These are phyloP conservation scores for Centrapalus pauciflorus DNA, from an alignment of 129 eudicot species.

Conservation along the genomic window DNA sequence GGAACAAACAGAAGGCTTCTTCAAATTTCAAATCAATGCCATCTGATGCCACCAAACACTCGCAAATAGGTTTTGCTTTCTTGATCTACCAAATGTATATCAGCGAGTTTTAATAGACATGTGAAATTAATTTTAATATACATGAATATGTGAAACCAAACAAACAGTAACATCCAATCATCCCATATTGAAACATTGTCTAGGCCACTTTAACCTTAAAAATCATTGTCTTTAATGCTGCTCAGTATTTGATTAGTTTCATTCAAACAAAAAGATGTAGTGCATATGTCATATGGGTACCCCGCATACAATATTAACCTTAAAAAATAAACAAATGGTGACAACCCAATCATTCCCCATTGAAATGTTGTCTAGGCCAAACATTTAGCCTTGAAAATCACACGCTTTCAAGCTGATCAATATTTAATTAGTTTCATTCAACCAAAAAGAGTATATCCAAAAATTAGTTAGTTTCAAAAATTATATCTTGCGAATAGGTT, in stretches of 20 bases:
- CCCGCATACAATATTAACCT: too few relatives aligned
- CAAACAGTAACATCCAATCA: neutral
- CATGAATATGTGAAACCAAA: too few relatives aligned
- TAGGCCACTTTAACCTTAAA: too few relatives aligned
- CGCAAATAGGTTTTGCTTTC: conserved; percentile 68
- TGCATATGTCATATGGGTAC: neutral
- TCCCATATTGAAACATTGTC: too few relatives aligned
- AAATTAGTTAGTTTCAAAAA: too few relatives aligned
- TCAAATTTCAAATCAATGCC: conserved; percentile 85
- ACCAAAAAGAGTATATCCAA: neutral
- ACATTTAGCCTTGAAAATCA: neutral
- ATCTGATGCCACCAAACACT: conserved; percentile 79
- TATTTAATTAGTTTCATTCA: neutral
- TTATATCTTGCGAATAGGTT: too few relatives aligned
- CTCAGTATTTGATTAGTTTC: too few relatives aligned
- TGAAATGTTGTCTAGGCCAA: neutral
- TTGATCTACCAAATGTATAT: conserved; percentile 44
- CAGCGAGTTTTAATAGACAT: neutral
- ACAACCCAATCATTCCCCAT: too few relatives aligned
- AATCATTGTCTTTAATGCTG: too few relatives aligned
- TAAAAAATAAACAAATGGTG: too few relatives aligned
- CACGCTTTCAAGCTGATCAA: neutral
- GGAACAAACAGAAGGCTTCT: conserved; percentile 81
- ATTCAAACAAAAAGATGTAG: too few relatives aligned
- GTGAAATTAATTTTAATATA: conserved; percentile 3